These are phyloP conservation scores for Aspergillus ellipticus DNA, from an alignment of 495 filamentous ascomycete genomes.

Conservation along the genomic window DNA sequence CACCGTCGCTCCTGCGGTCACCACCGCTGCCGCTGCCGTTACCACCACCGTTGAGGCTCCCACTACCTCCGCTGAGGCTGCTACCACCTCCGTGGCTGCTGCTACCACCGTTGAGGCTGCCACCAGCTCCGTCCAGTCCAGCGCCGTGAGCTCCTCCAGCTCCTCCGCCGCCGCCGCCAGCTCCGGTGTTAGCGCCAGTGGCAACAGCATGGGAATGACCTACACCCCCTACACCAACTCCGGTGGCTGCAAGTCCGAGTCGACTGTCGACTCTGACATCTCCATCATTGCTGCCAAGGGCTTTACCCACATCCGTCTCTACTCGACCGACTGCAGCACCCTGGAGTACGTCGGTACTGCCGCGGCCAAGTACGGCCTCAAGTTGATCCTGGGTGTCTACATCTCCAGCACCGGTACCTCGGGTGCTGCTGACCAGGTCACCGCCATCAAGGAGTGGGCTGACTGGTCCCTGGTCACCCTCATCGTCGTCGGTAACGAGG, in stretches of 20 bases:
- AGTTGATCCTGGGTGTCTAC: constrained; percentile 82
- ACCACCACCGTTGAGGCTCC: constrained; percentile 14
- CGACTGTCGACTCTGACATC: constrained; percentile 62
- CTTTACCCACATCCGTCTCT: constrained; percentile 80
- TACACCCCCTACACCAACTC: constrained; percentile 75
- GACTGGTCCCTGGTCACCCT: constrained; percentile 73
- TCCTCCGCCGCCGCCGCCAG: constrained; percentile 16
- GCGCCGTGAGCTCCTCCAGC: constrained; percentile 8
- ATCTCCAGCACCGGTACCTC: constrained; percentile 62
- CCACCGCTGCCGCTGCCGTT: constrained; percentile 15
- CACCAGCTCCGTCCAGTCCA: constrained; percentile 1
- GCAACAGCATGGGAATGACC: constrained; percentile 78
- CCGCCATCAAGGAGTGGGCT: constrained; percentile 66
- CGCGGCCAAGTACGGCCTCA: constrained; percentile 57
- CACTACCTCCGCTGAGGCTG: constrained; percentile 14
- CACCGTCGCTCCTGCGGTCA: constrained; percentile 15
- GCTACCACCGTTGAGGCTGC: constrained; percentile 1
- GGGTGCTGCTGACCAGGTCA: constrained; percentile 62
- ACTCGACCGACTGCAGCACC: constrained; percentile 84
- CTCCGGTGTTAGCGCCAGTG: constrained; percentile 19
- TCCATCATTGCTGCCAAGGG: constrained; percentile 64
- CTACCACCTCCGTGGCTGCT: constrained; percentile 16
- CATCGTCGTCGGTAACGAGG: constrained; percentile 87
- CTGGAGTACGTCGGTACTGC: constrained; percentile 71
- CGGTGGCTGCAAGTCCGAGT: constrained; percentile 64